These are phyloP conservation scores for Boletus eberwhitei DNA, from an alignment of 768 basidiomycete genomes.

Conservation along the genomic window DNA sequence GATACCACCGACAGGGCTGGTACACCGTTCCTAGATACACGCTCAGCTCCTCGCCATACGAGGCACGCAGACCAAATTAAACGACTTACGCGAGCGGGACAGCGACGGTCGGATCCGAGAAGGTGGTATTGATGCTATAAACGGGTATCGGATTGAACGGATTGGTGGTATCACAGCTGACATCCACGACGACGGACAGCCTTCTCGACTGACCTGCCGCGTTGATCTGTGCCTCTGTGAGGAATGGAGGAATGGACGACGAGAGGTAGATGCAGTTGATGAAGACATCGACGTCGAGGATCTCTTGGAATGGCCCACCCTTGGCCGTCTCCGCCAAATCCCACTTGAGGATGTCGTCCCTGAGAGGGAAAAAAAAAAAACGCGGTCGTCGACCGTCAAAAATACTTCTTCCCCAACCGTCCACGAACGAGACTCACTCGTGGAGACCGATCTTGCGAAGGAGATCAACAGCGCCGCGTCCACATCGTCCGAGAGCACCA, in stretches of 20 bases:
- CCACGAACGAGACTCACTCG: slow-evolving; percentile 57
- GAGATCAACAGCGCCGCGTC: slow-evolving; percentile 91
- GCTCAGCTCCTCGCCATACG: slow-evolving; percentile 2
- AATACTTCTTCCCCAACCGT: neutral
- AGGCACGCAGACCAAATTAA: neutral
- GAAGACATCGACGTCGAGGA: slow-evolving; percentile 95
- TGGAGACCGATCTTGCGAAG: slow-evolving; percentile 92
- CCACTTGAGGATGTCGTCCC: slow-evolving; percentile 95
- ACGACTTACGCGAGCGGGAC: slow-evolving; percentile 72
- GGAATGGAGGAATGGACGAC: slow-evolving; percentile 79
- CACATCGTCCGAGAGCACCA: slow-evolving; percentile 93
- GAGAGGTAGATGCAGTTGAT: slow-evolving; percentile 99
- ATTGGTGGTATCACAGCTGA: slow-evolving; percentile 99
- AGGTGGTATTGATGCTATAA: slow-evolving; percentile 91
- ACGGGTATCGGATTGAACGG: slow-evolving; percentile 97
- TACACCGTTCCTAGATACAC: slow-evolving; percentile 46
- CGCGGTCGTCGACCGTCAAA: neutral
- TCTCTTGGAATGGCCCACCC: slow-evolving; percentile 94
- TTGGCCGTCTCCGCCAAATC: slow-evolving; percentile 95
- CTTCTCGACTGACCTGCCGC: slow-evolving; percentile 65
- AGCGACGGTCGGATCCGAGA: slow-evolving; percentile 85
- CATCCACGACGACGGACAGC: slow-evolving; percentile 87
- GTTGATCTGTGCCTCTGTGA: slow-evolving; percentile 67
- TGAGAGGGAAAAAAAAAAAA: slow-evolving; percentile 31
- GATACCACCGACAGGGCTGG: slow-evolving; percentile 83